These are phyloP conservation scores for Coniochaeta sp. DNA, from an alignment of 2,329 filamentous ascomycete species.

Conservation along the genomic window DNA sequence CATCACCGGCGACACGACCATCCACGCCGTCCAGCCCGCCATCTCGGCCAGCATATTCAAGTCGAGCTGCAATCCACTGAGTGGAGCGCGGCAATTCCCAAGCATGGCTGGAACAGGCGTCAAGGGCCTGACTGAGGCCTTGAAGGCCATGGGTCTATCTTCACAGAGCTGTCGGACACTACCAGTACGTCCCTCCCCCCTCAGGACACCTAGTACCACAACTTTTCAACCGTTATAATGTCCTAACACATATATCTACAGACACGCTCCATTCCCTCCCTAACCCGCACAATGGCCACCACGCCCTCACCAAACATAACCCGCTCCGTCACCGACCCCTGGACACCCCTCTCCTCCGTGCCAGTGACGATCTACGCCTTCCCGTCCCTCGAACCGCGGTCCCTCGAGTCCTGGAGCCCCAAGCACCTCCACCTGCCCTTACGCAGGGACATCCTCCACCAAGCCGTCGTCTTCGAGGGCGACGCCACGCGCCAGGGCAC, in stretches of 20 bases:
- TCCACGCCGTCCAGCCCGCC: background rate
- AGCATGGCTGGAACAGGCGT: conserved; percentile 40
- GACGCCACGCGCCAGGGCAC: conserved; percentile 83
- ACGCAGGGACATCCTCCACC: conserved; percentile 85
- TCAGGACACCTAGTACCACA: too few species aligned
- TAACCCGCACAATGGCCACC: conserved; percentile 44
- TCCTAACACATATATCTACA: too few species aligned
- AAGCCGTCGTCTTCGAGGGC: conserved; percentile 86
- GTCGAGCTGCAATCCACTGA: too few species aligned
- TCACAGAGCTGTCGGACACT: conserved; percentile 30
- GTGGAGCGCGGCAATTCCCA: background rate
- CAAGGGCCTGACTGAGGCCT: conserved; percentile 44
- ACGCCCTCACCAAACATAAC: conserved; percentile 34
- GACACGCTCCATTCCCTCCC: background rate
- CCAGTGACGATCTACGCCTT: conserved; percentile 85
- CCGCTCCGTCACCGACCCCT: conserved; percentile 28
- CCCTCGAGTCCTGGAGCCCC: conserved; percentile 69
- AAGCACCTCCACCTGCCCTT: conserved; percentile 83
- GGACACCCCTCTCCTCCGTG: conserved; percentile 53
- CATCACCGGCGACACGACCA: background rate
- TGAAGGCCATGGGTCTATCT: conserved; percentile 40
- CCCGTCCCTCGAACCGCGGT: conserved; percentile 76
- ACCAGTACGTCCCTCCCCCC: conserved; percentile 8
- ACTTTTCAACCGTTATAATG: too few species aligned
- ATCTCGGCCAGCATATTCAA: too few species aligned